These are phyloP conservation scores for Vitis labrusca DNA, from an alignment of 164 flowering plant genomes.

Conservation along the genomic window DNA sequence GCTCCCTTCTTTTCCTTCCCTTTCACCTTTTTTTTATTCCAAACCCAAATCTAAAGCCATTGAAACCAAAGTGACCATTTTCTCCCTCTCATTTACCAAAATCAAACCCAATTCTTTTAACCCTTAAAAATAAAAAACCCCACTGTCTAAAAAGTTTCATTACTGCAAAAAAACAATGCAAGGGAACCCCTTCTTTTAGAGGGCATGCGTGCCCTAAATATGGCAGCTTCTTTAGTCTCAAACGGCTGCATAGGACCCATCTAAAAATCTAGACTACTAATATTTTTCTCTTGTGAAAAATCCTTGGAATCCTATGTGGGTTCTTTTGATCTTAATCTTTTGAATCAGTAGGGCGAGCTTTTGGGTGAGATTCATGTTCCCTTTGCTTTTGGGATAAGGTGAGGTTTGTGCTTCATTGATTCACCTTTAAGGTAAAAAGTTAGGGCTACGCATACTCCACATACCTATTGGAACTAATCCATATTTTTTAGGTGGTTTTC, in stretches of 20 bases:
- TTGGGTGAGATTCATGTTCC: slow-evolving; percentile 25
- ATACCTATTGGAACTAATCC: too few relatives aligned
- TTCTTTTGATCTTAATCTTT: slow-evolving; percentile 13
- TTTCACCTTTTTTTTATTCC: slow-evolving; percentile 43
- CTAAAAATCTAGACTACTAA: background rate
- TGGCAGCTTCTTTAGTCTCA: slow-evolving; percentile 8
- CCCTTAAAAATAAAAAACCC: too few relatives aligned
- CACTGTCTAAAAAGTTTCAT: too few relatives aligned
- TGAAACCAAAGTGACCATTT: slow-evolving; percentile 4
- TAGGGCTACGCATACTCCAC: too few relatives aligned
- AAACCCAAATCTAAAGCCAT: slow-evolving; percentile 40
- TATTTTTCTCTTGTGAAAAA: slow-evolving; percentile 1
- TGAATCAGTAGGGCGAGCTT: slow-evolving; percentile 20
- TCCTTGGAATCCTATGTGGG: slow-evolving; percentile 34
- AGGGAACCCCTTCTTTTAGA: slow-evolving; percentile 5
- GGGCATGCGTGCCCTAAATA: slow-evolving; percentile 16
- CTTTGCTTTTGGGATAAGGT: slow-evolving; percentile 24
- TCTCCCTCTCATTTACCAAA: slow-evolving; percentile 8
- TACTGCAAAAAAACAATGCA: background rate
- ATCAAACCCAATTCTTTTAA: background rate
- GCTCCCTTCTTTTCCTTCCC: slow-evolving; percentile 20
- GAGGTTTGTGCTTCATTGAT: slow-evolving; percentile 22
- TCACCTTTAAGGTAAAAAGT: slow-evolving; percentile 16
- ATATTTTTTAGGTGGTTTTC: too few relatives aligned
- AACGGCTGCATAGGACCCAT: background rate